phyloP scores from a whole-genome alignment of 352 stramenopile species.

The Globisporangium heterothallicum region DNA sequence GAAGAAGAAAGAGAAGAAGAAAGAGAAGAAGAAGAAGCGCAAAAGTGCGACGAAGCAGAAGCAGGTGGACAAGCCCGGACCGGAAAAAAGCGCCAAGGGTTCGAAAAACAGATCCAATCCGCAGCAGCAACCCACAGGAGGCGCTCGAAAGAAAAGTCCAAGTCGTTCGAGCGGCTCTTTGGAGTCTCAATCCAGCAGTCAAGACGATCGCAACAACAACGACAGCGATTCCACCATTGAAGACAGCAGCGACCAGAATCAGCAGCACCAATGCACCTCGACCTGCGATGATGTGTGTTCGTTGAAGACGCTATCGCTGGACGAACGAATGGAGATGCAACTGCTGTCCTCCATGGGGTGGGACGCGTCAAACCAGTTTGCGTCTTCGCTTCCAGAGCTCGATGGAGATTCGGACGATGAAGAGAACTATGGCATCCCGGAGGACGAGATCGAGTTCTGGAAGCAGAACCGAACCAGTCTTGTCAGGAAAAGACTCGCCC shows the following conservation, averaged over 20 bases:
- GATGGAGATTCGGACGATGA: slow-evolving; percentile 75
- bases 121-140: slow-evolving; percentile 21
- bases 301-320: slow-evolving; percentile 42
- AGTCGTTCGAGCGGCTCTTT: slow-evolving; percentile 23
- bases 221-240: slow-evolving; percentile 29
- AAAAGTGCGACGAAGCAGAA: slow-evolving; percentile 77
- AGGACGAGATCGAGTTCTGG: slow-evolving; percentile 84
- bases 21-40: slow-evolving; percentile 88
- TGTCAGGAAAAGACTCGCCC: slow-evolving; percentile 65
- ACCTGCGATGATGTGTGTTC: slow-evolving; percentile 48
- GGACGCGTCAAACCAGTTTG: slow-evolving; percentile 57
- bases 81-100: slow-evolving; percentile 22
- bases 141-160: slow-evolving; percentile 17
- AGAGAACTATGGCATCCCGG: slow-evolving; percentile 72
- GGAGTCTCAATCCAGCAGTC: slow-evolving; percentile 24
- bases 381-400: slow-evolving; percentile 54
- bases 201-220: slow-evolving; percentile 28
- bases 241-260: slow-evolving; percentile 23
- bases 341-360: slow-evolving; percentile 84
- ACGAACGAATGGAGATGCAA: slow-evolving; percentile 70
- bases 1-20: slow-evolving; percentile 86
- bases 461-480: slow-evolving; percentile 77
- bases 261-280: slow-evolving; percentile 40
- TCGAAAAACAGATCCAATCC: slow-evolving; percentile 14
- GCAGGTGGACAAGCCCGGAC: slow-evolving; percentile 35